phyloP scores from a whole-genome alignment of 176 grass and related monocot genomes.

The Eragrostis nindensis region DNA sequence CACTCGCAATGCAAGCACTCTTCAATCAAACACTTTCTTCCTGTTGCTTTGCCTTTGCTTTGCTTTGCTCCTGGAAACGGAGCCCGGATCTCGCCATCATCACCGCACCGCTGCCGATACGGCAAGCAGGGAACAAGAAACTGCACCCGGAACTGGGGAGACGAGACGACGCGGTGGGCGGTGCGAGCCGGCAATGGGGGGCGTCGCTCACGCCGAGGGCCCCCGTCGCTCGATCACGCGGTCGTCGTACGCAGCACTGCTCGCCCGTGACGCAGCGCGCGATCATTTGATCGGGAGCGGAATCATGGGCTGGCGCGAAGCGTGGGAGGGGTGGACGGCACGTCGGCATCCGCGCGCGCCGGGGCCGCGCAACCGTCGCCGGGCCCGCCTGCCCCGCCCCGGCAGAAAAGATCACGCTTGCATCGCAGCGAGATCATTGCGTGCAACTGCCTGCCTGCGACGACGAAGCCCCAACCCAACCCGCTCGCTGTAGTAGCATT shows the following conservation, averaged over 20 bases:
- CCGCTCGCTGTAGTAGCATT: neutral
- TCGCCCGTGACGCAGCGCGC: conserved; percentile 1
- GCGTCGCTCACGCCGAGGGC: neutral
- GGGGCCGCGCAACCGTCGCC: conserved; percentile 1
- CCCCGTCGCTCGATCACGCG: neutral
- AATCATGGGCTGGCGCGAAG: neutral
- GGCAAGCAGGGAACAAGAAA: neutral
- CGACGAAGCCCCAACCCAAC: neutral
- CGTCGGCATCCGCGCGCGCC: conserved; percentile 24
- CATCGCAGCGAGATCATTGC: conserved; percentile 3
- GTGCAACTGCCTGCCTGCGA: neutral
- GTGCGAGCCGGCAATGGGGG: neutral
- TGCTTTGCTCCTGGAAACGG: neutral
- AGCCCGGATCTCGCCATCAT: neutral
- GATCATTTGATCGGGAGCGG: conserved; percentile 12
- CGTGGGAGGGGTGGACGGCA: neutral
- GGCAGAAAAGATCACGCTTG: neutral
- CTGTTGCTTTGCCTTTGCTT: too few species aligned
- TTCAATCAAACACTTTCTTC: neutral
- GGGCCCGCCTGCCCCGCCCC: conserved; percentile 23
- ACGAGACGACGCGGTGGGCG: neutral
- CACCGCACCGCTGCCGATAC: neutral
- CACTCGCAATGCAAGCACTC: neutral
- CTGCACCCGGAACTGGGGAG: neutral
- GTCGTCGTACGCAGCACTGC: neutral